Base-by-base conservation (phyloP, 2,329 filamentous ascomycete genomes). In the Nemania sp. region DNA sequence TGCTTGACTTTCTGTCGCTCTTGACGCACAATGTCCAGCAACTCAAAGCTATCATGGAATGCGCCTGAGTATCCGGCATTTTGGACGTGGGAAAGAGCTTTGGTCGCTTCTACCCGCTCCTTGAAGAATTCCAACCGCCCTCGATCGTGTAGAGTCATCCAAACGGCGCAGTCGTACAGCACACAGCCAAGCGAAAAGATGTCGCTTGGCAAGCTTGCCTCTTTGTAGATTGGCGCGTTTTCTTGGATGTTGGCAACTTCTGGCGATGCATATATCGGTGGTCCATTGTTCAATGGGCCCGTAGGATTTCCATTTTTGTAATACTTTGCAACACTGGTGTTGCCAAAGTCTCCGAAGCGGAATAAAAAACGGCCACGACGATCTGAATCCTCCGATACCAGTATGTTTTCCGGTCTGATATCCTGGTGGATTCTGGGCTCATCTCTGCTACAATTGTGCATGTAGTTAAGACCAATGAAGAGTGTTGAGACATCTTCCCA, bases 341-440 rank as follows among this genome's bases (percentile, higher is more conserved):
- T 52, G 1, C 47, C 54, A 17, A 52, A 57, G 40, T 57, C 40
- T 11, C 54, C 54, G n/a, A 57, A 40, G 13, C 40, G 45, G 21
- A 57, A 52, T 13, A 4, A 46, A 18, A 58, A 40, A 2, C 47
- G 37, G 17, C 6, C 21, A 39, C 5, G 35, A 7, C 17, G 11
- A 1, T 18, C 5, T 2, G 2, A 11, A 17, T 4, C 10, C 12
- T 34, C 10, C 0, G 17, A 58, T 17, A 58, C 56, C 12, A 58
- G 52, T 52, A 58, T 52, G 13, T 58, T 58, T 2, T 48, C 29
- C 11, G 55, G 48, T 39, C 52, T 58, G 13, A 58, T 58, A 15
- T 52, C 48, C n/a, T 58, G 48, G 34, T 47, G 48, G 9, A 58
- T 46, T 4, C 10, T 11, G 1, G 40, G 49, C 15, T 21, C 40